Evolutionary conservation across 2,329 filamentous ascomycete species (phyloP), one percentile per base, ranked within the genome.

Genomic region (Xylaria sp.): DNA sequence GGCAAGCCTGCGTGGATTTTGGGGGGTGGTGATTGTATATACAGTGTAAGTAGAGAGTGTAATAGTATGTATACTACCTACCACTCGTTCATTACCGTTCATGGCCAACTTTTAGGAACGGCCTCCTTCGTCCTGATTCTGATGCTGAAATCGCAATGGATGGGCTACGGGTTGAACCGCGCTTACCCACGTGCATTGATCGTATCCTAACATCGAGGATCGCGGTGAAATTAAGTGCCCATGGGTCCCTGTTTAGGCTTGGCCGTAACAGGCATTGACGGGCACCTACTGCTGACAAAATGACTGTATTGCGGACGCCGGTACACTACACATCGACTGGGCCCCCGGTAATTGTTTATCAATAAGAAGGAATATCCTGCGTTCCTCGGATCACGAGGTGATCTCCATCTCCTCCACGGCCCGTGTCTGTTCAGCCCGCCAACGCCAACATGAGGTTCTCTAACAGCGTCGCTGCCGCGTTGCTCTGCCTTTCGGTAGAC

Each of bases 371-470:
- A 55, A 64, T 46, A 15, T 70, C 68, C 41, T 37, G 54, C 41
- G 46, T 12, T 55, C 18, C 7, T 46, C 25, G 23, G 32, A 56
- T 63, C 57, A 28, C n/a, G 57, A 59, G 48, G 44, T 58, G 28
- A 50, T 50, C 41, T 61, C 57, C 37, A 50, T 37, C 28, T 48
- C 48, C 23, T 28, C 18, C 61, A 51, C 51, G 37, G 56, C 48
- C 23, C 46, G 32, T 37, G 7, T 51, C 65, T 46, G 41, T 32
- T 12, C 13, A 62, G 37, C 44, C 39, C 52, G 57, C 23, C 46
- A 23, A 23, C 46, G 20, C 34, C 48, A 56, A 60, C 25, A 72
- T 72, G 70, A 70, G 58, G 48, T 54, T 72, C 34, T 52, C 46
- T n/a, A 52, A n/a, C 55, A 18, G 56, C 37, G 32, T 68, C 48